Conservation (phyloP, 1,284 basidiomycete species). For the Phylloporus sp. region DNA sequence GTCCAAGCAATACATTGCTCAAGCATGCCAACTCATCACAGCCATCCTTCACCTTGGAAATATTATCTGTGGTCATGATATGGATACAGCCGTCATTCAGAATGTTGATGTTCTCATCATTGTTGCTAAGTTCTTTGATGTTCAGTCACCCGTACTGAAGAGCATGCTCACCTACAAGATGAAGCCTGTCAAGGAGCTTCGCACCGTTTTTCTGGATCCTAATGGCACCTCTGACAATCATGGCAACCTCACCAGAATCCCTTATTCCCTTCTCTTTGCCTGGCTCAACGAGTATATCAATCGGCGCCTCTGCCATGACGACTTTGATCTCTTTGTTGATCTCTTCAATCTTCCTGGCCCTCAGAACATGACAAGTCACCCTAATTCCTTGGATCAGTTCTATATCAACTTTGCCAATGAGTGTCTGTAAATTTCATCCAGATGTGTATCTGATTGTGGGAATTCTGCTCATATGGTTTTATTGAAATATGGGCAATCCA, state of each 20-base stretch:
- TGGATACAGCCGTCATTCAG: conserved; percentile 86
- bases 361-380: conserved; percentile 75
- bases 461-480: background rate
- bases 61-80: conserved; percentile 69
- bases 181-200: conserved; percentile 90
- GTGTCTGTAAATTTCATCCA: too few relatives aligned
- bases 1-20: background rate
- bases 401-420: conserved; percentile 88
- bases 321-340: conserved; percentile 89
- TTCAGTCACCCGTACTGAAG: conserved; percentile 78
- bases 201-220: conserved; percentile 94
- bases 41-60: background rate
- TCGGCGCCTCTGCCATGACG: conserved; percentile 89
- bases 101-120: conserved; percentile 81
- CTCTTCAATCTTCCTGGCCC: conserved; percentile 76
- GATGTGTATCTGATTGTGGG: background rate
- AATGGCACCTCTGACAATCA: conserved; percentile 92
- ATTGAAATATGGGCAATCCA: background rate
- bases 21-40: background rate
- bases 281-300: conserved; percentile 99
- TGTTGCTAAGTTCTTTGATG: conserved; percentile 91
- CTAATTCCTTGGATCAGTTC: conserved; percentile 89
- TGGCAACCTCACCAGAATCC: conserved; percentile 91
- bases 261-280: conserved; percentile 94
- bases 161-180: conserved; percentile 89